phyloP scores from a whole-genome alignment of 768 basidiomycete species.

The Paxillus ammoniavirescens region DNA sequence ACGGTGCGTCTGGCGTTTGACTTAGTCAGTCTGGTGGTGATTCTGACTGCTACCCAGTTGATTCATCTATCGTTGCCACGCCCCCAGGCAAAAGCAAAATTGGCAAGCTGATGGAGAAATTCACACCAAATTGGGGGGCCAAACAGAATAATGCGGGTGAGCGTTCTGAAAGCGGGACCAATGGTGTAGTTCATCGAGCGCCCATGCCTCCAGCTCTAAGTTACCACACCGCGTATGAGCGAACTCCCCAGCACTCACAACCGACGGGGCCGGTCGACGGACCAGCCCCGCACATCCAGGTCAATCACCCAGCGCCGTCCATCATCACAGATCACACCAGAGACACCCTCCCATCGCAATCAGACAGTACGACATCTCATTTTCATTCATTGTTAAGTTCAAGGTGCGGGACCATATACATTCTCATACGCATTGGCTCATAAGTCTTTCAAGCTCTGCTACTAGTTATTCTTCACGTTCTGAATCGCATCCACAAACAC shows the following conservation, averaged over 20 bases:
- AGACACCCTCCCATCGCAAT: not conserved
- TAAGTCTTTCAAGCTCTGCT: not conserved
- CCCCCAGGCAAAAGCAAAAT: too few species aligned
- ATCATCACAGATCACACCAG: not conserved
- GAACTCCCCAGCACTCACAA: not conserved
- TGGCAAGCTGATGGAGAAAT: too few species aligned
- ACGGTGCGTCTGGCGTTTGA: too few species aligned
- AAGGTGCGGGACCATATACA: constrained; percentile 7
- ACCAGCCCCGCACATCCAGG: not conserved
- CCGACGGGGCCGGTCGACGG: not conserved
- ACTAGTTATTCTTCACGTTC: constrained; percentile 15
- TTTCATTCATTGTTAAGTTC: constrained; percentile 1
- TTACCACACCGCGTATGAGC: too few species aligned
- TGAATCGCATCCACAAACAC: constrained; percentile 2
- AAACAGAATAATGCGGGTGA: not conserved
- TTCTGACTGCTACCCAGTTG: too few species aligned
- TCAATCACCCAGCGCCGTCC: not conserved
- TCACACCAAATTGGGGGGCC: not conserved
- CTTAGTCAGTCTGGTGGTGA: too few species aligned
- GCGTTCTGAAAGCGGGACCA: not conserved
- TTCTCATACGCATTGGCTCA: not conserved
- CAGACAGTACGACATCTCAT: not conserved
- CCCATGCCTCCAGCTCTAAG: too few species aligned
- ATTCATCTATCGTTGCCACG: not conserved
- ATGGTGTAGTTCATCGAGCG: not conserved